These are phyloP conservation scores for Penicillium lividum DNA, from an alignment of 495 filamentous ascomycete genomes.

Conservation along the genomic window DNA sequence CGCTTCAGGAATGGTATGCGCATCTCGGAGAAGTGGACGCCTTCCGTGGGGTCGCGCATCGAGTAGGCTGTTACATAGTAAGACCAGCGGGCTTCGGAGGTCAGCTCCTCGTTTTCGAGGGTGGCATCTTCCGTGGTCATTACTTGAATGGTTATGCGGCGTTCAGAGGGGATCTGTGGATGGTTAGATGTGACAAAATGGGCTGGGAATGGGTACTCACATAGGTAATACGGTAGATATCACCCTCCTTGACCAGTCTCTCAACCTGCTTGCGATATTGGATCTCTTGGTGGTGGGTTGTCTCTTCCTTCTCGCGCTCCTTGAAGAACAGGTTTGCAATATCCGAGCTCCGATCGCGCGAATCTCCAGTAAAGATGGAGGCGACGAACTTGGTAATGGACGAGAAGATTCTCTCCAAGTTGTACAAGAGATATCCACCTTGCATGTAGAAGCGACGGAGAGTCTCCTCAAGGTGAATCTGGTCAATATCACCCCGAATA, in stretches of 20 bases:
- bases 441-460: conserved; percentile 86
- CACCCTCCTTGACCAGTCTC: conserved; percentile 82
- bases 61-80: conserved; percentile 93
- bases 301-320: conserved; percentile 76
- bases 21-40: conserved; percentile 64
- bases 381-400: conserved; percentile 74
- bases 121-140: conserved; percentile 80
- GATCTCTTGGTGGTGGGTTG: conserved; percentile 80
- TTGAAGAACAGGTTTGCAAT: conserved; percentile 80
- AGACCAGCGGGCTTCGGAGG: conserved; percentile 69
- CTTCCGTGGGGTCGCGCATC: conserved; percentile 86
- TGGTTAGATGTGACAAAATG: conserved; percentile 14
- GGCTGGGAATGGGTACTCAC: conserved; percentile 50
- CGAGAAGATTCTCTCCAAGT: conserved; percentile 79
- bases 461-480: conserved; percentile 79
- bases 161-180: conserved; percentile 54
- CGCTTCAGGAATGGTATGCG: conserved; percentile 70
- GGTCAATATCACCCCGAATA: conserved; percentile 73
- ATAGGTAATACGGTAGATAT: conserved; percentile 81
- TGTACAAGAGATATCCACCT: conserved; percentile 87
- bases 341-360: conserved; percentile 87
- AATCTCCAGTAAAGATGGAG: conserved; percentile 72
- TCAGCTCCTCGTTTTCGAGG: conserved; percentile 63
- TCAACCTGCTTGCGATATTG: conserved; percentile 84
- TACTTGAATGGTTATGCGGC: conserved; percentile 65